Percentiles rank a stretch among this genome's conserved stretches.
Evolutionary conservation across 352 stramenopile genomes (phyloP).

Genomic region (Phytophthora boehmeriae): DNA sequence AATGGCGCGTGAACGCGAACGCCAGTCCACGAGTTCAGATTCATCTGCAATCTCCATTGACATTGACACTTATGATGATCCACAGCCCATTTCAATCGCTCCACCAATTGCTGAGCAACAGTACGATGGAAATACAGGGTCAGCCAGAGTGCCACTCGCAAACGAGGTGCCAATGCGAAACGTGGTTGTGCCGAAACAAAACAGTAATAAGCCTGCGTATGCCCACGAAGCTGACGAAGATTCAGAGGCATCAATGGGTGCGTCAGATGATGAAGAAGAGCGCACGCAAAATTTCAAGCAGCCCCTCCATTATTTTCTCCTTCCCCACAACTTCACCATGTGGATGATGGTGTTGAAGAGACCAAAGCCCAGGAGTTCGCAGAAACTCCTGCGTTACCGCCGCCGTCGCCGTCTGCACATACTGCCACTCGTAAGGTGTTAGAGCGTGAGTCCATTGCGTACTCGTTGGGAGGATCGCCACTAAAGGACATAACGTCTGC

Average conservation of each 20-base stretch:
- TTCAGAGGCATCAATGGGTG: constrained; percentile 45
- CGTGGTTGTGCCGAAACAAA: constrained; percentile 5
- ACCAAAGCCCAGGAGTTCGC: constrained; percentile 61
- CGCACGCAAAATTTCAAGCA: constrained; percentile 14
- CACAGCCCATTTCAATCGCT: constrained; percentile 6
- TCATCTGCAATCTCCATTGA: constrained; percentile 76
- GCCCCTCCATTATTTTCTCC: background rate
- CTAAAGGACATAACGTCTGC: constrained; percentile 3
- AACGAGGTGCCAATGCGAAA: background rate
- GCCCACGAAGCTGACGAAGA: constrained; percentile 41
- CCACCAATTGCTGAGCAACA: constrained; percentile 29
- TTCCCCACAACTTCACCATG: background rate
- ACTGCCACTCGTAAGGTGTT: constrained; percentile 38
- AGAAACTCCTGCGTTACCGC: constrained; percentile 44
- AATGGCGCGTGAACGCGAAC: constrained; percentile 24
- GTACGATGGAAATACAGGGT: constrained; percentile 4
- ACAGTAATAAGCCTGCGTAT: constrained; percentile 14
- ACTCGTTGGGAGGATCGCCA: constrained; percentile 18
- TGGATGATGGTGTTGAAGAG: constrained; percentile 53
- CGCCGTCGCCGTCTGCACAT: constrained; percentile 51
- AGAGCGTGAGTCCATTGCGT: constrained; percentile 38
- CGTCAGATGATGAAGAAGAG: constrained; percentile 42
- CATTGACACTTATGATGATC: constrained; percentile 63
- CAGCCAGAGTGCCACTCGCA: background rate
- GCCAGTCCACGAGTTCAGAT: constrained; percentile 59